Conservation (phyloP, 2,329 filamentous ascomycete species). For the Emmonsiellopsis sp. region DNA sequence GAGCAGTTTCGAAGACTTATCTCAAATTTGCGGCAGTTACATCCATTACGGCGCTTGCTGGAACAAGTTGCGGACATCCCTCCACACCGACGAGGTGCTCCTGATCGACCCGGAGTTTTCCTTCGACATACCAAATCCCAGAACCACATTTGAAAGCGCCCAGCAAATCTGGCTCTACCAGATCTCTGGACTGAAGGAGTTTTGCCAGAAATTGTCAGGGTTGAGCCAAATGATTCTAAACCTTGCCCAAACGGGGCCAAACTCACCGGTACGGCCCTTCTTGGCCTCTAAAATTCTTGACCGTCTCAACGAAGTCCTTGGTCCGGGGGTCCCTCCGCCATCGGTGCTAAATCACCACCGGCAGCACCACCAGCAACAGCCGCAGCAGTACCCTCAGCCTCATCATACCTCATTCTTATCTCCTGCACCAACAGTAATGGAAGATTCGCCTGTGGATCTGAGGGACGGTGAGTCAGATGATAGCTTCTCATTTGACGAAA, state of each 20-base stretch:
- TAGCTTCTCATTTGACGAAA: slow-evolving; percentile 9
- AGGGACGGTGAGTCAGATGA: slow-evolving; percentile 10
- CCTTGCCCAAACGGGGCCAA: slow-evolving; percentile 8
- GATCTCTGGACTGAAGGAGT: slow-evolving; percentile 11
- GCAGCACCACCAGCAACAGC: neutral
- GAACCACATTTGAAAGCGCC: slow-evolving; percentile 12
- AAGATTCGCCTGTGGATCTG: slow-evolving; percentile 8
- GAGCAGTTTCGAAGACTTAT: slow-evolving; percentile 11
- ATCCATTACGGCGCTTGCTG: slow-evolving; percentile 13
- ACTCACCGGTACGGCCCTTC: slow-evolving; percentile 10
- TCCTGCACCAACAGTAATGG: slow-evolving; percentile 2
- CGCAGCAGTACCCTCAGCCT: neutral
- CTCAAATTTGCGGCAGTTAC: slow-evolving; percentile 9
- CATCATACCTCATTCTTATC: slow-evolving; percentile 4
- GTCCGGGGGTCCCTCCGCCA: slow-evolving; percentile 4
- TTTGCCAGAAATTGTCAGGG: slow-evolving; percentile 14
- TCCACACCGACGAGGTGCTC: slow-evolving; percentile 12
- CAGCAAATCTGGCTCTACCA: slow-evolving; percentile 11
- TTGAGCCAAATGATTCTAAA: slow-evolving; percentile 13
- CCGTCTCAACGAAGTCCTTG: slow-evolving; percentile 13
- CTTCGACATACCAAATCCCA: slow-evolving; percentile 11
- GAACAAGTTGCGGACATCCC: slow-evolving; percentile 9
- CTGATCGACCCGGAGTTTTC: slow-evolving; percentile 13
- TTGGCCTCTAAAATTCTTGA: slow-evolving; percentile 12
- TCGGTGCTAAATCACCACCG: neutral